Percentiles rank a stretch among this genome's conserved stretches.
phyloP scores from a whole-genome alignment of 257 asterid species.

The Cynanchum wilfordii region DNA sequence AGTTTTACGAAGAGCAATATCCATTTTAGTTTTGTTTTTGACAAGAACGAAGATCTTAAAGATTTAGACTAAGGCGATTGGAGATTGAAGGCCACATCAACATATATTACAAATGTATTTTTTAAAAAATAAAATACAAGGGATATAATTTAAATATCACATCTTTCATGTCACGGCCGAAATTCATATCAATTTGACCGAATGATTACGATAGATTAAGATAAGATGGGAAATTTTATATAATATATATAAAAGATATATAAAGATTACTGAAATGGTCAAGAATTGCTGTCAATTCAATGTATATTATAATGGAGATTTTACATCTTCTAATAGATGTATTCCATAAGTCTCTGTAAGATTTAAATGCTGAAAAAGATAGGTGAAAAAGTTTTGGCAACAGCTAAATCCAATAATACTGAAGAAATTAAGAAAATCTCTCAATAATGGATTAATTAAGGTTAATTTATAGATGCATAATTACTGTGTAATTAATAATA shows the following conservation, averaged over 20 bases:
- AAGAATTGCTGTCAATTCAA: constrained; percentile 12
- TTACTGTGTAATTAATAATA: background rate
- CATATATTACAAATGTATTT: background rate
- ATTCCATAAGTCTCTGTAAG: background rate
- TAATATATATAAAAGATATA: too few relatives aligned
- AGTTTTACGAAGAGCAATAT: too few relatives aligned
- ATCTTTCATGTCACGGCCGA: constrained; percentile 24
- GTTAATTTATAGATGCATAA: background rate
- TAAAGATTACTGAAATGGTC: constrained; percentile 6
- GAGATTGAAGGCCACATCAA: too few relatives aligned
- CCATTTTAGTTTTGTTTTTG: too few relatives aligned
- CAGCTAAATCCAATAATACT: background rate
- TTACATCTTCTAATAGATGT: background rate
- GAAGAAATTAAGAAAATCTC: background rate
- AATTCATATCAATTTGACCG: constrained; percentile 18
- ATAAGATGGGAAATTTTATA: background rate
- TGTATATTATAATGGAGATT: too few relatives aligned
- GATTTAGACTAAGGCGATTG: too few relatives aligned
- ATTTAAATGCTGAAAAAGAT: constrained; percentile 2
- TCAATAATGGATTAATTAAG: background rate
- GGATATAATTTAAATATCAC: background rate
- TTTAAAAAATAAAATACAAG: background rate
- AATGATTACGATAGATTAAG: constrained; percentile 8
- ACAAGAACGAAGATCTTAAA: too few relatives aligned
- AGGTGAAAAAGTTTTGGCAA: background rate